These are phyloP conservation scores for Claviceps purpurea DNA, from an alignment of 2,329 filamentous ascomycete species.

Conservation along the genomic window DNA sequence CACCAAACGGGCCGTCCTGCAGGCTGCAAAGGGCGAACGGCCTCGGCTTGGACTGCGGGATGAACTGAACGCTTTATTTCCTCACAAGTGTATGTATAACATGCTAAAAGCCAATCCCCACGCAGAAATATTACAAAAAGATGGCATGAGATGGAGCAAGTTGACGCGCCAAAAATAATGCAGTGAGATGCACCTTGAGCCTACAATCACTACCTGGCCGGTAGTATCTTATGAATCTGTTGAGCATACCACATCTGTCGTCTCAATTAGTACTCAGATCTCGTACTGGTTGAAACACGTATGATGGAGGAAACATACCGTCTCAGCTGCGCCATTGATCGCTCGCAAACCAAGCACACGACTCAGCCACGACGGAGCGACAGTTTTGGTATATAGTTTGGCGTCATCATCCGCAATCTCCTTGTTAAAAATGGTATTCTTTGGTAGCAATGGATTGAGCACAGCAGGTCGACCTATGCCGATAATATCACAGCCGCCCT, in stretches of 20 bases:
- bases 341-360: constrained; percentile 11
- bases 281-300: not conserved
- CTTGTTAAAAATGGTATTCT: constrained; percentile 21
- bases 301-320: constrained; percentile 3
- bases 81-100: too few species aligned
- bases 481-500: constrained; percentile 27
- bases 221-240: constrained; percentile 1
- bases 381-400: constrained; percentile 15
- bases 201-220: not conserved
- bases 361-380: constrained; percentile 11
- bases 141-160: not conserved
- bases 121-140: not conserved
- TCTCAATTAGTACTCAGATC: not conserved
- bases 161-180: too few species aligned
- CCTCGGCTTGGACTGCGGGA: too few species aligned
- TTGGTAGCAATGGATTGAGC: constrained; percentile 24
- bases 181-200: not conserved
- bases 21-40: too few species aligned
- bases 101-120: too few species aligned
- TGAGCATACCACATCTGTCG: constrained; percentile 3
- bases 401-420: constrained; percentile 22
- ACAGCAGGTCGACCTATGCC: constrained; percentile 27
- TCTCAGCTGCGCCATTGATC: constrained; percentile 8
- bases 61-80: too few species aligned
- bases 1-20: too few species aligned